These are phyloP conservation scores for Paralagenidium karlingii DNA, from an alignment of 352 stramenopile species.

Conservation along the genomic window DNA sequence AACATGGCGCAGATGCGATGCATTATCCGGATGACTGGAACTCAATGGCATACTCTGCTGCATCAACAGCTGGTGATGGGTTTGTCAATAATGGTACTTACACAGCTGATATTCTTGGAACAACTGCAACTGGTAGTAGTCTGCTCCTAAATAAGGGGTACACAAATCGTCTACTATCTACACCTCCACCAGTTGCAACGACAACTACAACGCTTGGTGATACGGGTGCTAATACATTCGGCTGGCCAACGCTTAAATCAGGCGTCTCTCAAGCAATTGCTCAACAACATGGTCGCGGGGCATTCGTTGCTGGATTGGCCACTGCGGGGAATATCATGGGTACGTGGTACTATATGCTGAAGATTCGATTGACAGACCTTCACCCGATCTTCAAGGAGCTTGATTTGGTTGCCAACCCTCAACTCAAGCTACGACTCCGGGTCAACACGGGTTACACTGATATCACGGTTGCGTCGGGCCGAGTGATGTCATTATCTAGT, in stretches of 20 bases:
- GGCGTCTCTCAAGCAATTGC: background rate
- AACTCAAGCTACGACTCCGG: slow-evolving; percentile 5
- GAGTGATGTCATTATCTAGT: too few relatives aligned
- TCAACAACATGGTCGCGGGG: slow-evolving; percentile 3
- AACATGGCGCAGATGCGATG: slow-evolving; percentile 7
- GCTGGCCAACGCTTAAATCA: too few relatives aligned
- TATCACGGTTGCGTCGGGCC: slow-evolving; percentile 3
- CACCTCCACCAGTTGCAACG: slow-evolving; percentile 1
- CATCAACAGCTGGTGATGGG: slow-evolving; percentile 3
- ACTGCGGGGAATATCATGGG: slow-evolving; percentile 2
- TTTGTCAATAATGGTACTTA: slow-evolving; percentile 8
- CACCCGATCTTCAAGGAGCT: slow-evolving; percentile 12
- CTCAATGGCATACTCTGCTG: slow-evolving; percentile 4
- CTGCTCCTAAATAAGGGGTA: background rate
- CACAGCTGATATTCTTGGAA: background rate
- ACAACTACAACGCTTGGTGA: too few relatives aligned
- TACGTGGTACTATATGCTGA: slow-evolving; percentile 8
- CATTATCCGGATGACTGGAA: slow-evolving; percentile 11
- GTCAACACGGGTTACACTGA: slow-evolving; percentile 4
- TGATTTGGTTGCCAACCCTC: slow-evolving; percentile 10
- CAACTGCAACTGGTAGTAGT: background rate
- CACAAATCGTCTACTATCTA: slow-evolving; percentile 2
- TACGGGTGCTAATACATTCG: too few relatives aligned
- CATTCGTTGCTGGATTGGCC: slow-evolving; percentile 1
- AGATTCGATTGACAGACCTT: slow-evolving; percentile 9